Evolutionary conservation across 2,329 filamentous ascomycete genomes (phyloP).

Genomic region (Fusarium sarcochroum): DNA sequence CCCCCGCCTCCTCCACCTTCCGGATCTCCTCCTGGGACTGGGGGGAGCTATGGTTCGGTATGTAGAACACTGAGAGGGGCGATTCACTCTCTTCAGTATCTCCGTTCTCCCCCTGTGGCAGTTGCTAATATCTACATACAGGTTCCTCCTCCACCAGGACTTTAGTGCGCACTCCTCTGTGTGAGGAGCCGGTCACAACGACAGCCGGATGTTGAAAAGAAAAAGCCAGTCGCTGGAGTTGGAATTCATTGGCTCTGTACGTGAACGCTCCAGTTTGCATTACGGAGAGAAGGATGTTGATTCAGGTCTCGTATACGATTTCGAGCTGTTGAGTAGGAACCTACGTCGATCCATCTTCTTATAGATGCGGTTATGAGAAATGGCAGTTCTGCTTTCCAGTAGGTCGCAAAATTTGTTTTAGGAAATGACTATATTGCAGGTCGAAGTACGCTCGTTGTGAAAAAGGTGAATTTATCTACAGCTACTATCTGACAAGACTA

Average conservation of each 20-base stretch:
- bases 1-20: slow-evolving; percentile 65
- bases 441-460: slow-evolving; percentile 25
- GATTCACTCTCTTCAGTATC: not conserved
- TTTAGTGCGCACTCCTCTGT: slow-evolving; percentile 51
- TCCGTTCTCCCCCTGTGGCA: not conserved
- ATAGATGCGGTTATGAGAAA: slow-evolving; percentile 29
- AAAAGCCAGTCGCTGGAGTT: slow-evolving; percentile 16
- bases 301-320: slow-evolving; percentile 40
- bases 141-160: slow-evolving; percentile 71
- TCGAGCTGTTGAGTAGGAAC: slow-evolving; percentile 36
- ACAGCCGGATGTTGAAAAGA: slow-evolving; percentile 17
- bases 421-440: slow-evolving; percentile 40
- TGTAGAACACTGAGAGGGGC: slow-evolving; percentile 48
- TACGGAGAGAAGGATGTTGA: slow-evolving; percentile 39
- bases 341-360: slow-evolving; percentile 23
- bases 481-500: slow-evolving; percentile 3
- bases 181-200: not conserved
- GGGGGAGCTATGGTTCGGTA: slow-evolving; percentile 74
- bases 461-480: slow-evolving; percentile 26
- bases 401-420: slow-evolving; percentile 40
- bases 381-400: slow-evolving; percentile 40
- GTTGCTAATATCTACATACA: slow-evolving; percentile 48
- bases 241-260: slow-evolving; percentile 38
- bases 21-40: slow-evolving; percentile 62
- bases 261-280: slow-evolving; percentile 42